Percentiles rank a stretch among this genome's conserved stretches.
These are phyloP conservation scores for Leucogyrophana mollusca DNA, from an alignment of 768 basidiomycete genomes.

Conservation along the genomic window DNA sequence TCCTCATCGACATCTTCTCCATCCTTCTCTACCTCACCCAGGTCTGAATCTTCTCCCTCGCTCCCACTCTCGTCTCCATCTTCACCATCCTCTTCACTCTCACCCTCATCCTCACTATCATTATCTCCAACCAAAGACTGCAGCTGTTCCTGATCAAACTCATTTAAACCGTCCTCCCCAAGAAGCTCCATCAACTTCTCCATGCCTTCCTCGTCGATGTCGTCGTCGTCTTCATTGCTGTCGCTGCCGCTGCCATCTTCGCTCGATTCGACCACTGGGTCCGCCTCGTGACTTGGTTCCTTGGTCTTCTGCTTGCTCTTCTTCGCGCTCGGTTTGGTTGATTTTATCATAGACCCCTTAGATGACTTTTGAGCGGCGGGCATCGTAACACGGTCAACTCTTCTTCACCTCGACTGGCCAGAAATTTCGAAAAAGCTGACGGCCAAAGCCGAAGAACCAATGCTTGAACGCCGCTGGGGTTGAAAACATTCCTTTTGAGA, in stretches of 20 bases:
- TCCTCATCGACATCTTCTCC: conserved; percentile 26
- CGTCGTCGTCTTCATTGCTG: conserved; percentile 37
- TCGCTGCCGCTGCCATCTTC: conserved; percentile 46
- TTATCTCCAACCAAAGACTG: conserved; percentile 36
- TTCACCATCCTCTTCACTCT: conserved; percentile 22
- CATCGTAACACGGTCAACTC: no score
- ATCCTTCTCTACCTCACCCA: conserved; percentile 26
- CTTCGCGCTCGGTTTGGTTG: not conserved
- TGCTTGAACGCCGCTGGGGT: conserved; percentile 14
- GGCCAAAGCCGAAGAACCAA: no score
- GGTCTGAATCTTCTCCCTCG: conserved; percentile 25
- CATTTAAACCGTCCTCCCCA: conserved; percentile 66
- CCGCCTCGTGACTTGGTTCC: not conserved
- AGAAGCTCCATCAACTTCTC: conserved; percentile 52
- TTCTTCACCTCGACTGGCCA: no score
- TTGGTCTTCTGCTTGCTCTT: not conserved
- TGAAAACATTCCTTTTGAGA: not conserved
- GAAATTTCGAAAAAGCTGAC: no score
- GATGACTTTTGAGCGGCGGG: no score
- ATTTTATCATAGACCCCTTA: conserved; percentile 12
- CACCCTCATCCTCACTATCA: conserved; percentile 17
- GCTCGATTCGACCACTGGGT: conserved; percentile 11
- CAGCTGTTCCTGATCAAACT: conserved; percentile 60
- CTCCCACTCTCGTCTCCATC: conserved; percentile 18
- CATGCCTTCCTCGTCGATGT: conserved; percentile 59